Evolutionary conservation across 1,139 yeast species (phyloP).

Genomic region (Trichomonascaceae sp.): DNA sequence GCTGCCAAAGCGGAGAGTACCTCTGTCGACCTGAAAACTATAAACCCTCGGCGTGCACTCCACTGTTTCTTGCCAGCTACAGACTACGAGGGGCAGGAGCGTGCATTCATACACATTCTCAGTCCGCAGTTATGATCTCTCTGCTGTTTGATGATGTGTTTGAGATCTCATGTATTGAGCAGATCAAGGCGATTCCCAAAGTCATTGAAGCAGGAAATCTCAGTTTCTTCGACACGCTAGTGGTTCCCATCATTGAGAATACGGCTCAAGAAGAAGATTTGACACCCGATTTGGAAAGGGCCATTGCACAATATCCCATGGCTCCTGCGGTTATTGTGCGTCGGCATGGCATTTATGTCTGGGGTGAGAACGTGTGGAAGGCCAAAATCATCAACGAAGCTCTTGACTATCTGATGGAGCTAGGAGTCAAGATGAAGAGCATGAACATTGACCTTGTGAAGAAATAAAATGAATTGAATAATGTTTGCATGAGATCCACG

Average conservation of each 20-base stretch:
- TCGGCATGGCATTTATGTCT: constrained; percentile 88
- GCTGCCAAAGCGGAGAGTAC: constrained; percentile 39
- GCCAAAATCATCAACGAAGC: constrained; percentile 92
- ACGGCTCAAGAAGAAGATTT: constrained; percentile 81
- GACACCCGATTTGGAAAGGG: constrained; percentile 46
- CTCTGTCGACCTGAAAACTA: constrained; percentile 48
- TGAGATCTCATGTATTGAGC: constrained; percentile 70
- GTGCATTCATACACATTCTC: constrained; percentile 91
- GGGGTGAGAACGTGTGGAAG: constrained; percentile 91
- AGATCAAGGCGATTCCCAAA: constrained; percentile 81
- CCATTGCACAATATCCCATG: constrained; percentile 55
- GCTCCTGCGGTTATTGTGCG: constrained; percentile 81
- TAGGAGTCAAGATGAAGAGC: constrained; percentile 62
- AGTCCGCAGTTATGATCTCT: constrained; percentile 69
- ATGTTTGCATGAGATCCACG: too few species aligned
- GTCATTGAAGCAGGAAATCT: constrained; percentile 55
- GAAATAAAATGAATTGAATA: too few species aligned
- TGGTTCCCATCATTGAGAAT: constrained; percentile 83
- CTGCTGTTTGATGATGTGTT: constrained; percentile 59
- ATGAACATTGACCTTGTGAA: constrained; percentile 21
- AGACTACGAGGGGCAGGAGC: constrained; percentile 71
- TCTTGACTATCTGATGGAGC: constrained; percentile 72
- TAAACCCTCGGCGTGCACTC: constrained; percentile 91
- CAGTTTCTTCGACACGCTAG: constrained; percentile 60
- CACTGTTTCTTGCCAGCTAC: constrained; percentile 70